Evolutionary conservation across 495 filamentous ascomycete genomes (phyloP).

Genomic region (Elaphomyces granulatus): DNA sequence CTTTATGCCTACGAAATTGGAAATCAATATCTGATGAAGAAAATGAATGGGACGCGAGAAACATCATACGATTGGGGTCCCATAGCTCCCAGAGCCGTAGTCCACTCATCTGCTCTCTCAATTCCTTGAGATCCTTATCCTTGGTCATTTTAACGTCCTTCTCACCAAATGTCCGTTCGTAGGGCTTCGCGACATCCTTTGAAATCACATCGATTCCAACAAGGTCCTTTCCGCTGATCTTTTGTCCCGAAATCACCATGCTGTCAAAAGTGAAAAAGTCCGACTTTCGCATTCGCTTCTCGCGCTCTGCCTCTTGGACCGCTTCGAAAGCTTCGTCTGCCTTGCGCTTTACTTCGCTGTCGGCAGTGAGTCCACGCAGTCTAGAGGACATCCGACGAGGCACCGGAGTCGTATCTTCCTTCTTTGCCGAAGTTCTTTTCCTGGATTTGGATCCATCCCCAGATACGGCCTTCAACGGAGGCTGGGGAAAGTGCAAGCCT

Average conservation of each 20-base stretch:
- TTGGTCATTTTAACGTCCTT: conserved; percentile 69
- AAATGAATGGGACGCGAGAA: neutral
- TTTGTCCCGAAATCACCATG: conserved; percentile 65
- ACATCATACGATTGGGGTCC: conserved; percentile 53
- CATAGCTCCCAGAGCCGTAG: conserved; percentile 71
- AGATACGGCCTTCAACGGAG: conserved; percentile 12
- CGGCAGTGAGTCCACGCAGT: conserved; percentile 48
- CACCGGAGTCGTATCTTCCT: conserved; percentile 28
- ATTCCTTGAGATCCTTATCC: conserved; percentile 57
- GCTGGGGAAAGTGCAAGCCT: conserved; percentile 35
- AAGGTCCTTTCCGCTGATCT: conserved; percentile 32
- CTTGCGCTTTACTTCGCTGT: conserved; percentile 69
- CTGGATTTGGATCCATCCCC: conserved; percentile 23
- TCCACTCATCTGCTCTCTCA: conserved; percentile 69
- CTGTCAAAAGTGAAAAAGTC: conserved; percentile 61
- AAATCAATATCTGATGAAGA: neutral
- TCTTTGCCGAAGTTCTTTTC: conserved; percentile 35
- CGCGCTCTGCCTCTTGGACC: conserved; percentile 43
- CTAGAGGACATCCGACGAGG: conserved; percentile 54
- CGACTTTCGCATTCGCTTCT: conserved; percentile 56
- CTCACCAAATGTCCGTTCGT: conserved; percentile 66
- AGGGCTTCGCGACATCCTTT: conserved; percentile 56
- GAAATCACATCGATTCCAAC: conserved; percentile 41
- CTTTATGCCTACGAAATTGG: conserved; percentile 55
- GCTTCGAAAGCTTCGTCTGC: conserved; percentile 55